Conservation (phyloP, 139 green algal species). For the Marvania coccoides region DNA sequence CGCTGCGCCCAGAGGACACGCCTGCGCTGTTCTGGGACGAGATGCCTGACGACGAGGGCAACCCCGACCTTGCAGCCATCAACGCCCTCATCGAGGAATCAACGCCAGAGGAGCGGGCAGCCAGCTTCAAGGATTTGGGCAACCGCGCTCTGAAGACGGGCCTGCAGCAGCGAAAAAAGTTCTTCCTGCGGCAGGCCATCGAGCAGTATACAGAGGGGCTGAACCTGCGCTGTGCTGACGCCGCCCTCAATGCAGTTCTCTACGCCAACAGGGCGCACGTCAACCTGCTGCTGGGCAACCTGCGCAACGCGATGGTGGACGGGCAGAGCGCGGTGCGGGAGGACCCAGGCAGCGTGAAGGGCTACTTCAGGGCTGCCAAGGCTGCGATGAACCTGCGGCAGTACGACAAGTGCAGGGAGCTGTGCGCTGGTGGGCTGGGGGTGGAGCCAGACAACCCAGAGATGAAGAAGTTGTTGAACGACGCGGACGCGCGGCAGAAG, state of each 20-base stretch:
- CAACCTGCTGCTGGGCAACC: constrained; percentile 71
- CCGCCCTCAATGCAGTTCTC: constrained; percentile 38
- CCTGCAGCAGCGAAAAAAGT: constrained; percentile 60
- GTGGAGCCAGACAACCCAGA: constrained; percentile 55
- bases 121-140: constrained; percentile 68
- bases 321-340: constrained; percentile 27
- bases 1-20: constrained; percentile 22
- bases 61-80: constrained; percentile 56
- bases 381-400: constrained; percentile 54
- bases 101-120: constrained; percentile 58
- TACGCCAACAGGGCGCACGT: constrained; percentile 72
- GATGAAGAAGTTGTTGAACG: constrained; percentile 27
- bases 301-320: constrained; percentile 60
- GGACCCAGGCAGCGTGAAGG: constrained; percentile 57
- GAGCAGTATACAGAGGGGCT: constrained; percentile 66
- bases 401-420: constrained; percentile 32
- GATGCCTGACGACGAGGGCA: constrained; percentile 50
- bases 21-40: constrained; percentile 63
- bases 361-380: constrained; percentile 60
- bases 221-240: constrained; percentile 21
- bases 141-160: constrained; percentile 66
- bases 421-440: constrained; percentile 45
- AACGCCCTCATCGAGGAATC: constrained; percentile 60
- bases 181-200: constrained; percentile 64
- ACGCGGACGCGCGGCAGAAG: background rate